These are phyloP conservation scores for Candida sojae DNA, from an alignment of 1,139 yeast genomes.

Conservation along the genomic window DNA sequence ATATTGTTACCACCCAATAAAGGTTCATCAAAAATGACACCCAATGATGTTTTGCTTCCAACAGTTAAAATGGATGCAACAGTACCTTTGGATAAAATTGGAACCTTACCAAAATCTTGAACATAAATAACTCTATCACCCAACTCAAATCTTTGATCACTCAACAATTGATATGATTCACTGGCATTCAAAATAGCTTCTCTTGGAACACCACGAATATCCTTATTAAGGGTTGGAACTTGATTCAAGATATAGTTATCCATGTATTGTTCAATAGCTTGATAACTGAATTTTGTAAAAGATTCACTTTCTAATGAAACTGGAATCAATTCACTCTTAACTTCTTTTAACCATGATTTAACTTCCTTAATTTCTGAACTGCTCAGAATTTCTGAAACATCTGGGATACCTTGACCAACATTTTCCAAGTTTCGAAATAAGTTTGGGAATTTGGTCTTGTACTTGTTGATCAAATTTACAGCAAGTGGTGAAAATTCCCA, in stretches of 20 bases:
- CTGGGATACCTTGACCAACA: constrained; percentile 26
- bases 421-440: constrained; percentile 49
- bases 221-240: constrained; percentile 48
- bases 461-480: constrained; percentile 61
- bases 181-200: constrained; percentile 80
- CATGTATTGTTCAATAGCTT: constrained; percentile 67
- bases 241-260: constrained; percentile 47
- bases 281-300: constrained; percentile 65
- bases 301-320: constrained; percentile 83
- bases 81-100: constrained; percentile 85
- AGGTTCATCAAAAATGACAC: constrained; percentile 81
- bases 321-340: constrained; percentile 55
- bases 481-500: constrained; percentile 91
- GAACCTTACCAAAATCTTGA: constrained; percentile 87
- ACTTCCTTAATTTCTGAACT: constrained; percentile 44
- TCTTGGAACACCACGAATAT: constrained; percentile 80
- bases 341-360: constrained; percentile 58
- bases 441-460: constrained; percentile 60
- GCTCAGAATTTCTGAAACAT: constrained; percentile 21
- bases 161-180: constrained; percentile 69
- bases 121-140: constrained; percentile 92
- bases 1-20: constrained; percentile 80
- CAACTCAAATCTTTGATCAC: constrained; percentile 73
- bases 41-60: constrained; percentile 60
- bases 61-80: constrained; percentile 76